Conservation (phyloP, 306 rosid genomes). For the Carpinus viminea region DNA sequence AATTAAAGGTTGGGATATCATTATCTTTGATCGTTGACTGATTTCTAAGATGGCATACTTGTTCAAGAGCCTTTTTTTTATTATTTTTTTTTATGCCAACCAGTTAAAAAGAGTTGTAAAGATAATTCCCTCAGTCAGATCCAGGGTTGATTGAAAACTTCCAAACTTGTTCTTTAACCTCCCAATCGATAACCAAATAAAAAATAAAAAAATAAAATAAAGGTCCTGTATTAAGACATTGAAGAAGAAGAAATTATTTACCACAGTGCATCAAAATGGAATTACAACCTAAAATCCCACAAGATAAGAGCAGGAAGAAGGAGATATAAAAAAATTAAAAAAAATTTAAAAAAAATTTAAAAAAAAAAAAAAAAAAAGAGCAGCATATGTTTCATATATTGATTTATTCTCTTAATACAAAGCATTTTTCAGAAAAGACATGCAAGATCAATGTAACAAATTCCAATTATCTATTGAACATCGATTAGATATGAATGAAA, state of each 20-base stretch:
- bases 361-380: slow-evolving; percentile 1
- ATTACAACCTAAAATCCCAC: neutral
- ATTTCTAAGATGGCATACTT: neutral
- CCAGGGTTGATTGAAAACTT: neutral
- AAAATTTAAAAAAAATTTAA: no score
- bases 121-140: neutral
- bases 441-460: neutral
- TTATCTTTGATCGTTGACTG: slow-evolving; percentile 2
- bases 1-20: slow-evolving; percentile 14
- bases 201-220: neutral
- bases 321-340: neutral
- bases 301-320: neutral
- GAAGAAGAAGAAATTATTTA: neutral
- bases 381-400: neutral
- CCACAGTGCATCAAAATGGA: neutral
- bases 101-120: neutral
- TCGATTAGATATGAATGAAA: neutral
- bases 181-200: neutral
- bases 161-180: neutral
- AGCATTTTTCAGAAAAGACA: neutral
- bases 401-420: neutral
- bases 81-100: neutral
- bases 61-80: neutral
- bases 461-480: neutral
- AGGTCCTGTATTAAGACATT: neutral